Evolutionary conservation across 805 yeast species (phyloP), one percentile per base, ranked within the genome.

Genomic region (Candida jianshihensis): DNA sequence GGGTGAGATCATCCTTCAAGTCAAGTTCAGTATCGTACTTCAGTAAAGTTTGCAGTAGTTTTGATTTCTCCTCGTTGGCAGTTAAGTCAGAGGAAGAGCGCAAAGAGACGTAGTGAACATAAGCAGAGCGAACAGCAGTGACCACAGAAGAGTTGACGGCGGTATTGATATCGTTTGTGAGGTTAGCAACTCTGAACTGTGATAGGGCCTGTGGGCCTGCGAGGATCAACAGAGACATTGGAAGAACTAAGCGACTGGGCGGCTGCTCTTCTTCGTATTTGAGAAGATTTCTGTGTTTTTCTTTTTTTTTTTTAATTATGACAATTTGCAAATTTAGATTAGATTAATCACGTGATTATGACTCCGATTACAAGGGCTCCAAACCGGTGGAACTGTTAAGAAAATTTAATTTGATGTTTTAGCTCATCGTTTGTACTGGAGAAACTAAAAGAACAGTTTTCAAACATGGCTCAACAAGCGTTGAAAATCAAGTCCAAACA

Each of bases 191-290:
- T 64, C 97, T 76, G 62, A 90, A 90, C 34, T 74, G 73, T 35
- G 97, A 89, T 56, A 88, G 70, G 44, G 96, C 97, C 54, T 73
- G 74, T 33, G 96, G 95, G 40, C 98, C 98, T 31, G 95, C 81
- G 47, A 87, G 68, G 41, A 74, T 63, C 49, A 72, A 57, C 66
- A 73, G 53, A 33, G 66, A 54, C 68, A 65, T 66, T 34, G 26
- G n/a, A n/a, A n/a, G n/a, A n/a, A n/a, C n/a, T n/a, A n/a, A n/a
- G n/a, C n/a, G n/a, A n/a, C n/a, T n/a, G n/a, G n/a, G n/a, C n/a
- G n/a, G n/a, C n/a, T n/a, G n/a, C n/a, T 26, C 13, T 15, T 19
- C 14, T 3, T 14, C 7, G n/a, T n/a, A n/a, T n/a, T n/a, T n/a
- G n/a, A n/a, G n/a, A n/a, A n/a, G n/a, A n/a, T n/a, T n/a, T n/a